Conservation (phyloP, 2,329 filamentous ascomycete species). For the Paecilomyces variotii region DNA sequence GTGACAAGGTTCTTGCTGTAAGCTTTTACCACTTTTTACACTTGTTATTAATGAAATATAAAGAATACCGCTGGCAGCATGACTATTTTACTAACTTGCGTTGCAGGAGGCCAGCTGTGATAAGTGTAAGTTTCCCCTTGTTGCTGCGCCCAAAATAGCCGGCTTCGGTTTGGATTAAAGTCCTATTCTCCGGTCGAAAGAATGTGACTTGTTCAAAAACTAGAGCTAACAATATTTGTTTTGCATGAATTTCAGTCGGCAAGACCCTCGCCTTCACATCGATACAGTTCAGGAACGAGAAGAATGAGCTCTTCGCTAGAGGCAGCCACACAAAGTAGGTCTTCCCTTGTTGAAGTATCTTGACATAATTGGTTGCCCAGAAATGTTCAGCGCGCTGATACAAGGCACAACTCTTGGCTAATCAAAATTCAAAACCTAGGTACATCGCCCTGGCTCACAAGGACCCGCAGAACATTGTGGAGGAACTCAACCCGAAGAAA, state of each 20-base stretch:
- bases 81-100: constrained; percentile 10
- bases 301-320: constrained; percentile 53
- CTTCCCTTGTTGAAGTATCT: neutral
- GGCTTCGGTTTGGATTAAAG: neutral
- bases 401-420: neutral
- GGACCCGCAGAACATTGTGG: constrained; percentile 53
- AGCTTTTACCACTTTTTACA: constrained; percentile 10
- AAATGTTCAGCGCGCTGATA: neutral
- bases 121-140: constrained; percentile 45
- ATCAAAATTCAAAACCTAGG: constrained; percentile 20
- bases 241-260: constrained; percentile 41
- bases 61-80: neutral
- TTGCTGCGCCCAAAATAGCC: neutral
- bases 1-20: constrained; percentile 50
- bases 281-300: constrained; percentile 52
- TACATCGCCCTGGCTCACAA: constrained; percentile 55
- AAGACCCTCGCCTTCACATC: constrained; percentile 59
- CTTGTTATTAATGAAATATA: neutral
- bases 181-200: neutral
- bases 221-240: neutral
- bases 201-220: neutral
- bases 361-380: neutral
- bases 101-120: constrained; percentile 53
- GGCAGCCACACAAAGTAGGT: constrained; percentile 60
- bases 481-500: constrained; percentile 43